A percentile compares a stretch with the other conserved stretches of the same genome.
These are phyloP conservation scores for Lactuca saligna DNA, from an alignment of 129 eudicot species.

Conservation along the genomic window DNA sequence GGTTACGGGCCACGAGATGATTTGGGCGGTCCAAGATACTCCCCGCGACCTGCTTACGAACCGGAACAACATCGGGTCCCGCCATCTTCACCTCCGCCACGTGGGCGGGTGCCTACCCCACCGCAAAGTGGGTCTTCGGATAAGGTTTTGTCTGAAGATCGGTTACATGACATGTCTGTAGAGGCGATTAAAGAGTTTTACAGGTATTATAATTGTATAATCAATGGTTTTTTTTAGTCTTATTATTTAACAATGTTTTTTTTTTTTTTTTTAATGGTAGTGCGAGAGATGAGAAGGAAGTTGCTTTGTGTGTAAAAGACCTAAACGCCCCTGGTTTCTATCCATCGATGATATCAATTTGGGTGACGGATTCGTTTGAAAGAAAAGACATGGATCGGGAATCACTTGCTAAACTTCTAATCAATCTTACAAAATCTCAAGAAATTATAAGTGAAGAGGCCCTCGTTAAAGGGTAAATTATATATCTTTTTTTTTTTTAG, in stretches of 20 bases:
- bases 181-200: constrained; percentile 79
- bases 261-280: constrained; percentile 40
- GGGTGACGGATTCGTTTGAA: constrained; percentile 93
- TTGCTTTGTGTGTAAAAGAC: constrained; percentile 78
- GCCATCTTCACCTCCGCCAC: constrained; percentile 47
- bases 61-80: constrained; percentile 47
- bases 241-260: background rate
- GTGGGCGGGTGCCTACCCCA: constrained; percentile 32
- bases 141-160: constrained; percentile 64
- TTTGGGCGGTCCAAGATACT: constrained; percentile 38
- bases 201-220: constrained; percentile 48
- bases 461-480: constrained; percentile 73
- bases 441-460: constrained; percentile 61
- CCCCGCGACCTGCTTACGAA: constrained; percentile 43
- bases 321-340: constrained; percentile 74
- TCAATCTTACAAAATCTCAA: constrained; percentile 60
- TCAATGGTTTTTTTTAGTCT: background rate
- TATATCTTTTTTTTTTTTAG: background rate
- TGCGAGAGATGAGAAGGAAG: constrained; percentile 89
- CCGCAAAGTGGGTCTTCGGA: constrained; percentile 47
- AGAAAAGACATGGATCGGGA: constrained; percentile 84
- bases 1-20: constrained; percentile 64
- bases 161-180: constrained; percentile 60
- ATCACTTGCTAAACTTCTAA: constrained; percentile 64
- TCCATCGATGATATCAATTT: constrained; percentile 76